These are phyloP conservation scores for Clonostachys rhizophaga DNA, from an alignment of 2,329 filamentous ascomycete genomes.

Conservation along the genomic window DNA sequence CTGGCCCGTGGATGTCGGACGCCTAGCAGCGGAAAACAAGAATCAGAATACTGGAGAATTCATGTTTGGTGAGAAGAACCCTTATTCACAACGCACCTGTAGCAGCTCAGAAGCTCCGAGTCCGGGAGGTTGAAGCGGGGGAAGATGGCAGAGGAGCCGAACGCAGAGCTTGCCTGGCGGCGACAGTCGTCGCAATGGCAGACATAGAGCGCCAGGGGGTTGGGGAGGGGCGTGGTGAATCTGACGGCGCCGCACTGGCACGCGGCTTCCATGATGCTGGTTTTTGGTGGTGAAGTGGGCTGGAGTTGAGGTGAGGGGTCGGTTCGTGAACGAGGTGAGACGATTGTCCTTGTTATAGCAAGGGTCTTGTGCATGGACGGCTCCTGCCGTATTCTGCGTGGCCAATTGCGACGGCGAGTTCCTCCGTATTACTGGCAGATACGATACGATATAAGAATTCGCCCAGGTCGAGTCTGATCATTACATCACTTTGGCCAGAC, in stretches of 20 bases:
- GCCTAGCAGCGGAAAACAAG: constrained; percentile 25
- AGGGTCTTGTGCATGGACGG: too few species aligned
- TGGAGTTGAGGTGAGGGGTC: background rate
- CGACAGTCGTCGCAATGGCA: constrained; percentile 68
- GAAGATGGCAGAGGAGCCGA: constrained; percentile 67
- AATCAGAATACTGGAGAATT: too few species aligned
- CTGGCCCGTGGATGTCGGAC: constrained; percentile 51
- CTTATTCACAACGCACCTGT: constrained; percentile 35
- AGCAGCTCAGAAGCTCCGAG: constrained; percentile 43
- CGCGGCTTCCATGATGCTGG: constrained; percentile 44
- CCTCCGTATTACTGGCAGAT: too few species aligned
- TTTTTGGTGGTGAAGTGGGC: background rate
- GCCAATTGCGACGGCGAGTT: too few species aligned
- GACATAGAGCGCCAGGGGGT: constrained; percentile 62
- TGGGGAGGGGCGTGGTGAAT: constrained; percentile 56
- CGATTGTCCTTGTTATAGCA: too few species aligned
- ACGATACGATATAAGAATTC: too few species aligned
- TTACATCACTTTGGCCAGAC: too few species aligned
- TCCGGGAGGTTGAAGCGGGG: constrained; percentile 56
- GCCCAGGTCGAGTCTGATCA: too few species aligned
- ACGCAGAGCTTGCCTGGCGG: constrained; percentile 61
- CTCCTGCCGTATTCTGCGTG: too few species aligned
- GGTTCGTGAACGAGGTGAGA: background rate
- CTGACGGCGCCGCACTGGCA: constrained; percentile 62
- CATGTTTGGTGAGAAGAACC: too few species aligned